Evolutionary conservation across 768 basidiomycete genomes (phyloP).

Genomic region (Podaxis carcinomalis): DNA sequence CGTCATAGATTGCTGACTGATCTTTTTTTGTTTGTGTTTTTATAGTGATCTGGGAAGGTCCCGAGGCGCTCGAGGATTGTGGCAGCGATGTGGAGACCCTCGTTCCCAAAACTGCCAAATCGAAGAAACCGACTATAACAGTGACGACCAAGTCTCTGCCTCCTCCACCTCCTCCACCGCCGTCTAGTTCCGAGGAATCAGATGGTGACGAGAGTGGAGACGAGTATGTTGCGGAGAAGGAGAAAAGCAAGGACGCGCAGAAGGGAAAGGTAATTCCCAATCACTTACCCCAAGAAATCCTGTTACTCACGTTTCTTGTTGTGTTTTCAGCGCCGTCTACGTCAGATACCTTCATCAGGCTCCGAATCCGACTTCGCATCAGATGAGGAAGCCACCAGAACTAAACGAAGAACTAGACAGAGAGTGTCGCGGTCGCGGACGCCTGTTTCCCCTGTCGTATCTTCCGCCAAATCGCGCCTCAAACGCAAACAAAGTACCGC

Average conservation of each 20-base stretch:
- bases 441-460: conserved; percentile 24
- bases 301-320: background rate
- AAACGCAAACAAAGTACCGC: conserved; percentile 55
- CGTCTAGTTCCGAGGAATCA: conserved; percentile 35
- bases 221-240: conserved; percentile 59
- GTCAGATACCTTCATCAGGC: background rate
- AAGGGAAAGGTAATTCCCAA: conserved; percentile 36
- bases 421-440: conserved; percentile 26
- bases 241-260: conserved; percentile 28
- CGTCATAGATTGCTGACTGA: conserved; percentile 12
- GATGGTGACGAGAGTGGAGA: conserved; percentile 59
- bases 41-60: conserved; percentile 72
- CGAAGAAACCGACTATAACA: conserved; percentile 20
- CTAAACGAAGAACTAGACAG: conserved; percentile 17
- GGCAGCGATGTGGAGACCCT: conserved; percentile 22
- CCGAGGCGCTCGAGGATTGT: conserved; percentile 49
- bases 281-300: conserved; percentile 9
- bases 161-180: conserved; percentile 5
- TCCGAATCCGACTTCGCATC: conserved; percentile 40
- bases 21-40: conserved; percentile 10
- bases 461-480: conserved; percentile 25
- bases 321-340: conserved; percentile 3
- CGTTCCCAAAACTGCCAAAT: conserved; percentile 25
- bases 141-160: conserved; percentile 12
- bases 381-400: conserved; percentile 19